Evolutionary conservation across 2,329 filamentous ascomycete genomes (phyloP).

Genomic region (Epicoccum nigrum): DNA sequence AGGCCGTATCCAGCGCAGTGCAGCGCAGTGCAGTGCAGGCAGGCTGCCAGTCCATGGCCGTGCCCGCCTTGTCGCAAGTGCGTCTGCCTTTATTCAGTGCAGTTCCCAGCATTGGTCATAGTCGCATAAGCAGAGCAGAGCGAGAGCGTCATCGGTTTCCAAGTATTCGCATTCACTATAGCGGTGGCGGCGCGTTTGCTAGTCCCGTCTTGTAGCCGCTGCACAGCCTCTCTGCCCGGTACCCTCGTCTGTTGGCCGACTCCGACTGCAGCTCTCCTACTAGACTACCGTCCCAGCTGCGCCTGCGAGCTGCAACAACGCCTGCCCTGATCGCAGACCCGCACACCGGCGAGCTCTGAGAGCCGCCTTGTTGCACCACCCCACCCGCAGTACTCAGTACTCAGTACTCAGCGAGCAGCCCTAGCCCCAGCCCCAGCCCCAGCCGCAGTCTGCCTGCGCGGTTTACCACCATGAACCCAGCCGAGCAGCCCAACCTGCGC

Average conservation of each 20-base stretch:
- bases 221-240: conserved; percentile 42
- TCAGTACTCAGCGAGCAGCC: too few species aligned
- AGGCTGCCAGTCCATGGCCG: conserved; percentile 11
- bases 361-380: conserved; percentile 27
- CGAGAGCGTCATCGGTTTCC: conserved; percentile 23
- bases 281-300: conserved; percentile 2
- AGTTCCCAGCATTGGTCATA: conserved; percentile 23
- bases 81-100: too few species aligned
- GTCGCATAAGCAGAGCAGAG: conserved; percentile 33
- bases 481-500: conserved; percentile 77
- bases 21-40: conserved; percentile 5
- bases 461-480: conserved; percentile 51
- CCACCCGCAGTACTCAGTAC: too few species aligned
- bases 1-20: conserved; percentile 10
- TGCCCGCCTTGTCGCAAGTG: neutral
- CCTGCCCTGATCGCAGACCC: conserved; percentile 12
- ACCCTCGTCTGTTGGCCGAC: conserved; percentile 26
- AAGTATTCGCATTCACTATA: conserved; percentile 12
- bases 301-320: conserved; percentile 12
- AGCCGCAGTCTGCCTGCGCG: conserved; percentile 5
- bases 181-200: conserved; percentile 21
- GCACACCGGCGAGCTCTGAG: conserved; percentile 38
- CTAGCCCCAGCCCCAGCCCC: neutral
- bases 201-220: conserved; percentile 30
- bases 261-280: too few species aligned